A percentile compares a stretch with the other conserved stretches of the same genome.
These are phyloP conservation scores for Prunus salicina DNA, from an alignment of 306 rosid species.

Conservation along the genomic window DNA sequence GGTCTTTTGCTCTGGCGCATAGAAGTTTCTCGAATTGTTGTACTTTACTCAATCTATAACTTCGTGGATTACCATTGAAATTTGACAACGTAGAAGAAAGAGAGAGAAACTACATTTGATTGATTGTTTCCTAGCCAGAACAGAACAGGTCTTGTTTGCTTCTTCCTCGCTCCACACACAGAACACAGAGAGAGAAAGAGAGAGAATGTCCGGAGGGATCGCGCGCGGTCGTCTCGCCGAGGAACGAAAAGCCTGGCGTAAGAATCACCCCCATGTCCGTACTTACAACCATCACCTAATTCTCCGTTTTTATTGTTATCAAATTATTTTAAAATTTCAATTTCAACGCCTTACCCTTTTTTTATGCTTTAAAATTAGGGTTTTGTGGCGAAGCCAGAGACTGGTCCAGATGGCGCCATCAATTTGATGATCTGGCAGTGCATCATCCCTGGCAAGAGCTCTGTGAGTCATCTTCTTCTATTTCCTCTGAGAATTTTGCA, in stretches of 20 bases:
- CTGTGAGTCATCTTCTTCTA: conserved; percentile 38
- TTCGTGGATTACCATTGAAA: no score
- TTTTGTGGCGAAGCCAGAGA: conserved; percentile 91
- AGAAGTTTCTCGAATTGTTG: no score
- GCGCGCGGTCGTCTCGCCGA: conserved; percentile 92
- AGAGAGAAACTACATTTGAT: no score
- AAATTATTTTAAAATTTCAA: not conserved
- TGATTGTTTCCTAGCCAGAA: no score
- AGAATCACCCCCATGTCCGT: conserved; percentile 92
- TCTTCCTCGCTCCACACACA: no score
- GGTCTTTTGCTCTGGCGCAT: no score
- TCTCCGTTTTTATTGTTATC: not conserved
- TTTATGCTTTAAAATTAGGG: conserved; percentile 41
- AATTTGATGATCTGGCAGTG: conserved; percentile 92
- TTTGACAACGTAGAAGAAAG: no score
- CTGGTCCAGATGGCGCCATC: conserved; percentile 63
- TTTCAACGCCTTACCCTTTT: not conserved
- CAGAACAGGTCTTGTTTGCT: no score
- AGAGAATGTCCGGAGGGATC: conserved; percentile 42
- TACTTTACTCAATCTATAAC: no score
- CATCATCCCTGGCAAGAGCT: conserved; percentile 77
- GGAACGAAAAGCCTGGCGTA: conserved; percentile 89
- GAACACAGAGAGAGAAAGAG: no score
- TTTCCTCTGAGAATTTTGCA: not conserved
- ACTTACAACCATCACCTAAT: not conserved